Conservation (phyloP, 495 filamentous ascomycete species). For the Penicillium antarcticum region DNA sequence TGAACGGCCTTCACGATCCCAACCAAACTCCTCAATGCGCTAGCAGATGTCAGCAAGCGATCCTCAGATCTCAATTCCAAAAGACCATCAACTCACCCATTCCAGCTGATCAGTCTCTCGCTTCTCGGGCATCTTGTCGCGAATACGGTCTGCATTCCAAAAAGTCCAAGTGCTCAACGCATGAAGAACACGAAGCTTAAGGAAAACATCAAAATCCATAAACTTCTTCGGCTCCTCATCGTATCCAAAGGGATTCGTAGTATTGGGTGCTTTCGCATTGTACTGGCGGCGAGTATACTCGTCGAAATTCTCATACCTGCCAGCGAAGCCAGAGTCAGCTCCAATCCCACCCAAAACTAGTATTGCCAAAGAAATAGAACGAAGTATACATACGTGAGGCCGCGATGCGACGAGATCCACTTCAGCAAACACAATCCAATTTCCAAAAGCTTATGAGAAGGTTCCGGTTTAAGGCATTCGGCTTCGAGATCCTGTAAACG, state of each 20-base stretch:
- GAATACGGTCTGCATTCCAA: constrained; percentile 76
- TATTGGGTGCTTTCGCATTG: constrained; percentile 68
- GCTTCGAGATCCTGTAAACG: constrained; percentile 73
- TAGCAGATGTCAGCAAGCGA: constrained; percentile 33
- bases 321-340: not conserved
- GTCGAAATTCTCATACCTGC: constrained; percentile 83
- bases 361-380: not conserved
- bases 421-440: constrained; percentile 90
- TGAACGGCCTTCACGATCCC: constrained; percentile 75
- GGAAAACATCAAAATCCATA: constrained; percentile 75
- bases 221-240: constrained; percentile 72
- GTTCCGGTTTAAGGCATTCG: constrained; percentile 75
- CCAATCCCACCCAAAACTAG: not conserved
- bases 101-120: constrained; percentile 74
- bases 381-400: constrained; percentile 69
- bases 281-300: constrained; percentile 93
- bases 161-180: constrained; percentile 91
- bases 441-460: constrained; percentile 68
- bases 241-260: constrained; percentile 80
- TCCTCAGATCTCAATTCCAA: not conserved
- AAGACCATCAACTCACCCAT: constrained; percentile 61
- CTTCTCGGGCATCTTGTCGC: constrained; percentile 81
- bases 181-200: constrained; percentile 84
- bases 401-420: constrained; percentile 89
- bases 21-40: constrained; percentile 91